Conservation (phyloP, 1,284 basidiomycete species). For the Neonothopanus nambi region DNA sequence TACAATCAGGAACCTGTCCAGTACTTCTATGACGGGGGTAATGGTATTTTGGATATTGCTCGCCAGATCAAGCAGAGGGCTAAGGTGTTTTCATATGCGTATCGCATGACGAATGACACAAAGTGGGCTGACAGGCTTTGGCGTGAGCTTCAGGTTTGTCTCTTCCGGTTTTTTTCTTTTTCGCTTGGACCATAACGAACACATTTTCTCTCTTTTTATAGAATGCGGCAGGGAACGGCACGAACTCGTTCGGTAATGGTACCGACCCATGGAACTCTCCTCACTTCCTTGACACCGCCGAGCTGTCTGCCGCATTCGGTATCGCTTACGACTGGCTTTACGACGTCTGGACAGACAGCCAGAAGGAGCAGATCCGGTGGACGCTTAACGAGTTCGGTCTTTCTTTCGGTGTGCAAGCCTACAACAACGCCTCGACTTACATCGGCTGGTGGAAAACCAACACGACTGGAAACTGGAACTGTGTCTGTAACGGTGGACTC, state of each 20-base stretch:
- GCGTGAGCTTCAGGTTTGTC: conserved; percentile 75
- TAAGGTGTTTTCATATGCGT: conserved; percentile 93
- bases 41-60: conserved; percentile 92
- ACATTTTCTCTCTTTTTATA: conserved; percentile 20
- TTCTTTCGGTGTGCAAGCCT: conserved; percentile 56
- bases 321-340: conserved; percentile 97
- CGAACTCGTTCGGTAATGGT: conserved; percentile 60
- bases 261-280: conserved; percentile 75
- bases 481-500: conserved; percentile 92
- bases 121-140: conserved; percentile 86
- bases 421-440: conserved; percentile 40
- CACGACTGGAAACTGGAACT: conserved; percentile 92
- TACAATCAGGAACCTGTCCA: conserved; percentile 59
- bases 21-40: conserved; percentile 82
- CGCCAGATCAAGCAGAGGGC: conserved; percentile 88
- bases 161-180: conserved; percentile 17
- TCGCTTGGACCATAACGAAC: no score
- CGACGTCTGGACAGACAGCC: conserved; percentile 77
- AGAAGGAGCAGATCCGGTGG: conserved; percentile 70
- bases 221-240: conserved; percentile 50
- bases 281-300: conserved; percentile 95
- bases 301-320: conserved; percentile 84
- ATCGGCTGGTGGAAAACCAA: conserved; percentile 63
- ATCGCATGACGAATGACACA: conserved; percentile 88
- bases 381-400: conserved; percentile 85